Percentiles rank a stretch among this genome's conserved stretches.
These are phyloP conservation scores for Solanum gracilifrons DNA, from an alignment of 257 asterid species.

Conservation along the genomic window DNA sequence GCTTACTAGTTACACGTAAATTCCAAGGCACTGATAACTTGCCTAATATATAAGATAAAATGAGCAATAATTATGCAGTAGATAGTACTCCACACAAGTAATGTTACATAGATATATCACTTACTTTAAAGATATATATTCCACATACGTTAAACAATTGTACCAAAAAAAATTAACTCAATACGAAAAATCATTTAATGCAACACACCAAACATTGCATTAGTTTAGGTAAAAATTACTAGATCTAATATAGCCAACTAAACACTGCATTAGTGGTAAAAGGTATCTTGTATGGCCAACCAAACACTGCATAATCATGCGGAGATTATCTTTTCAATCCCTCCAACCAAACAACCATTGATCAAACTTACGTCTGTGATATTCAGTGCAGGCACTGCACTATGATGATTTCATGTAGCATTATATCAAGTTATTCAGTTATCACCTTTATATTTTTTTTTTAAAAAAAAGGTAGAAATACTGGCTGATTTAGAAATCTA, in stretches of 20 bases:
- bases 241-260: neutral
- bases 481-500: neutral
- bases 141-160: neutral
- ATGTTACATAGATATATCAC: neutral
- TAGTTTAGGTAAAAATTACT: neutral
- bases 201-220: neutral
- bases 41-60: neutral
- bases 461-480: neutral
- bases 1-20: neutral
- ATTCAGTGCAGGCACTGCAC: neutral
- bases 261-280: neutral
- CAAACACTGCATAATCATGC: neutral
- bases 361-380: neutral
- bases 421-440: neutral
- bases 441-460: neutral
- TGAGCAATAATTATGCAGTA: neutral
- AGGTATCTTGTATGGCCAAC: neutral
- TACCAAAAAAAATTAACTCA: neutral
- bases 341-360: neutral
- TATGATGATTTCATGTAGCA: neutral
- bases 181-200: neutral
- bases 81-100: neutral
- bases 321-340: neutral
- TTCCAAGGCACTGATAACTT: neutral
- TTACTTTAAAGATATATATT: neutral